Conservation (phyloP, 2,329 filamentous ascomycete genomes). For the Colletotrichum lupini region DNA sequence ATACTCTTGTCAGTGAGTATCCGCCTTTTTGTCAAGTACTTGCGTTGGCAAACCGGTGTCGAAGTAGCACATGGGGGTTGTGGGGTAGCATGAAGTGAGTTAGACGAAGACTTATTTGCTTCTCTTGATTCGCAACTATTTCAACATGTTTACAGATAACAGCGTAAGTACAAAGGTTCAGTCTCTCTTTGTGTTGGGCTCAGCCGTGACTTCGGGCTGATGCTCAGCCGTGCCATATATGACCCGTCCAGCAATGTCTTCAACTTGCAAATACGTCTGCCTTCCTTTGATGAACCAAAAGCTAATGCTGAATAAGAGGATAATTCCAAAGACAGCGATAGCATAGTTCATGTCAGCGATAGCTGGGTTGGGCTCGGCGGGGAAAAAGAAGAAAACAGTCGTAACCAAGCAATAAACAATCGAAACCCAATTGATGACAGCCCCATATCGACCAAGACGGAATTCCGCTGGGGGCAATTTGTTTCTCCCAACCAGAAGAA, state of each 20-base stretch:
- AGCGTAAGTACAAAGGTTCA: not conserved
- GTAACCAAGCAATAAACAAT: not conserved
- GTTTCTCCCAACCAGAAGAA: not conserved
- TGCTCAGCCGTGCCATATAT: not conserved
- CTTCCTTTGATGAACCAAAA: not conserved
- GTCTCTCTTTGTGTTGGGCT: not conserved
- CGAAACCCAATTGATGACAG: not conserved
- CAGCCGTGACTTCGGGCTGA: not conserved
- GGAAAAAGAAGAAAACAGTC: not conserved
- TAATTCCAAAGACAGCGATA: not conserved
- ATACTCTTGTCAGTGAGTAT: not conserved
- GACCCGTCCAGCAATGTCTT: not conserved
- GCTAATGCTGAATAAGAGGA: not conserved
- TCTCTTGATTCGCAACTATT: not conserved
- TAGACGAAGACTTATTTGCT: not conserved
- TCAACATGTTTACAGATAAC: not conserved
- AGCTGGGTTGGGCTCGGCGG: not conserved
- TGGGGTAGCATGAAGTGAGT: not conserved
- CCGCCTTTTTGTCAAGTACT: not conserved
- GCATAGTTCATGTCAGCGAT: not conserved
- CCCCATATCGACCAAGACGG: not conserved
- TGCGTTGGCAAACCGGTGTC: not conserved
- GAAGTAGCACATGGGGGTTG: not conserved
- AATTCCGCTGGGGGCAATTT: not conserved
- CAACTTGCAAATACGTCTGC: not conserved